Evolutionary conservation across 306 rosid genomes (phyloP).

Genomic region (Prinsepia uniflora): DNA sequence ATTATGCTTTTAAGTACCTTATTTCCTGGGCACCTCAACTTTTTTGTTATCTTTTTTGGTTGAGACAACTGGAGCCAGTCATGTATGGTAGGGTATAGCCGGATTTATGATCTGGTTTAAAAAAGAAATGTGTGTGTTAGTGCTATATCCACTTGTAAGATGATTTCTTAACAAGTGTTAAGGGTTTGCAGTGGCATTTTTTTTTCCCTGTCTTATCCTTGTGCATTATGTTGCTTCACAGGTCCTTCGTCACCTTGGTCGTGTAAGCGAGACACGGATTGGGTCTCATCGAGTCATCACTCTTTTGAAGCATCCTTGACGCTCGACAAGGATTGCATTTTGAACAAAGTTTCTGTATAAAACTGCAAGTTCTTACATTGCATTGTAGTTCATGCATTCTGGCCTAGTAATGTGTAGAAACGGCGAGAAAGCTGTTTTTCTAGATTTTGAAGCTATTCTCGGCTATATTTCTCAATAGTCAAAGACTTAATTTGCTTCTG

Average conservation of each 20-base stretch:
- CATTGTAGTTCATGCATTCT: background rate
- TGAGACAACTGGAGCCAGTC: background rate
- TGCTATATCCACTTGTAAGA: background rate
- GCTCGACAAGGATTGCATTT: background rate
- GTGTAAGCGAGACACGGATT: conserved; percentile 71
- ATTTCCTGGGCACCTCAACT: too few relatives aligned
- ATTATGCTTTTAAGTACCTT: background rate
- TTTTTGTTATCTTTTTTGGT: background rate
- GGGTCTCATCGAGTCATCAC: conserved; percentile 79
- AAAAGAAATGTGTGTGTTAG: background rate
- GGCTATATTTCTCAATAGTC: too few relatives aligned
- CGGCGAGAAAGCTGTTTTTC: too few relatives aligned
- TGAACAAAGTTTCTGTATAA: background rate
- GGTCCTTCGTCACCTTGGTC: conserved; percentile 98
- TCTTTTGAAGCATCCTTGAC: conserved; percentile 60
- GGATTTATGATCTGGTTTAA: background rate
- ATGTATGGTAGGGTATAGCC: background rate
- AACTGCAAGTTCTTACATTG: background rate
- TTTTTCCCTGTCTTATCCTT: background rate
- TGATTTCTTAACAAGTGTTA: background rate
- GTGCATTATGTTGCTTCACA: conserved; percentile 27
- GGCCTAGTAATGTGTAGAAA: too few relatives aligned
- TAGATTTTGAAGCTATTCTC: too few relatives aligned
- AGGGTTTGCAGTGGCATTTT: background rate
- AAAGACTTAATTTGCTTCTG: too few relatives aligned